Base-by-base conservation (phyloP, 176 grass and related monocot species). In the Lolium perenne region DNA sequence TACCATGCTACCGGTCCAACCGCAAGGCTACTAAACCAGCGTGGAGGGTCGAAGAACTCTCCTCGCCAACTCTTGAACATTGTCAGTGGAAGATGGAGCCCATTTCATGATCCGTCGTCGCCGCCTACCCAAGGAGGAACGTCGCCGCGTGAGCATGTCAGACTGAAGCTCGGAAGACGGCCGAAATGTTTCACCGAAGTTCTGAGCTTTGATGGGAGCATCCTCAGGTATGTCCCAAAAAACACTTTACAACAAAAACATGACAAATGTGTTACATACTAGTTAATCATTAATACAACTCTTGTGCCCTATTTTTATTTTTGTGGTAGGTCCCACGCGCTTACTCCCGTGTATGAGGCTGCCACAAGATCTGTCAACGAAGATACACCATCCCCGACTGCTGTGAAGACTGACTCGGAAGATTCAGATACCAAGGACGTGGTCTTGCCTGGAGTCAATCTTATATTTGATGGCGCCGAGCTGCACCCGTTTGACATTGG, bases 201-300 rank as follows among this genome's bases (percentile, higher is more conserved):
- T 84, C 80, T 98, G 17, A 98, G 94, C 86, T 98, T 95, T 35
- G 97, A 98, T 38, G 94, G 93, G 29, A 95, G 76, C 82, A 94
- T 98, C 57, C 93, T 98, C 78, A 94, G 97, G 97, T 98, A 87
- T 18, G 20, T 81, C 32, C 66, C 17, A 7, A 17, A 78, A 47
- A 1, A 43, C 51, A 72, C 26, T 29, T 7, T 18, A 74, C 22
- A 71, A n/a, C 10, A 70, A 8, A 35, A 35, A 35, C 32, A 35
- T 35, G 32, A 35, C 32, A 35, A 35, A 35, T 35, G 32, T 35
- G 32, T 35, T 35, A 35, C 32, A 35, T 35, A 35, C 32, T 35
- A 35, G 32, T 35, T 35, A 35, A 35, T 35, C 32, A 35, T 35
- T 35, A 35, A 35, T 35, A 35, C 32, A 35, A 35, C 32, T 35